Conservation (phyloP, 2,329 filamentous ascomycete species). For the Intubia oerlemansii region DNA sequence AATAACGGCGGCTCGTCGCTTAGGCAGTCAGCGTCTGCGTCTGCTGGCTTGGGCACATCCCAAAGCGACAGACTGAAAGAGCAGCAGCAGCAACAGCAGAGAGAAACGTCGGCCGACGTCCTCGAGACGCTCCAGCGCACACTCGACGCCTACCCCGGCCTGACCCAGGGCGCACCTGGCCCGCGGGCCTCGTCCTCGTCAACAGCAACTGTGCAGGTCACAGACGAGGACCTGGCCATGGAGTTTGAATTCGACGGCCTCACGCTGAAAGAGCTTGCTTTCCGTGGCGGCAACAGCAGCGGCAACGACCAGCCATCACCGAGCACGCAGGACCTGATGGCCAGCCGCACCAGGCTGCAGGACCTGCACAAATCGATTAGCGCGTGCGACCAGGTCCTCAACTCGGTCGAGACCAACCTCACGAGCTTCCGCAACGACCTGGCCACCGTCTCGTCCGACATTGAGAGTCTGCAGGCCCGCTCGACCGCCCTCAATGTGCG, state of each 20-base stretch:
- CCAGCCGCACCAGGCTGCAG: slow-evolving; percentile 73
- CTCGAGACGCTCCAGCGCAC: no score
- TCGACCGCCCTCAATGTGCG: slow-evolving; percentile 67
- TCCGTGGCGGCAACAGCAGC: slow-evolving; percentile 2
- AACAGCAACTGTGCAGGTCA: no score
- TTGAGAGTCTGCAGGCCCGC: slow-evolving; percentile 75
- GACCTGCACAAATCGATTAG: slow-evolving; percentile 75
- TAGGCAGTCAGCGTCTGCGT: slow-evolving; percentile 13
- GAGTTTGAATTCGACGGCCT: slow-evolving; percentile 62
- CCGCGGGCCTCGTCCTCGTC: no score
- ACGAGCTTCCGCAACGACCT: slow-evolving; percentile 87
- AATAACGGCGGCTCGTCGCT: no score
- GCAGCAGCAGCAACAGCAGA: slow-evolving; percentile 8
- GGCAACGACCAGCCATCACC: slow-evolving; percentile 41
- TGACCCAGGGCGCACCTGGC: no score
- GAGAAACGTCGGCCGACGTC: slow-evolving; percentile 44
- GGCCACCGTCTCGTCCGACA: slow-evolving; percentile 79
- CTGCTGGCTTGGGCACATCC: not conserved
- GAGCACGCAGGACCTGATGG: no score
- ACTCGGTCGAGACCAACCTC: slow-evolving; percentile 81
- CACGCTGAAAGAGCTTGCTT: slow-evolving; percentile 51
- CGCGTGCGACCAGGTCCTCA: slow-evolving; percentile 81
- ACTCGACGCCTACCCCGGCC: no score
- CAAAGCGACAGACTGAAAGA: not conserved
- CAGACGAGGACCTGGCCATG: slow-evolving; percentile 33